Percentiles rank a stretch among this genome's conserved stretches.
Evolutionary conservation across 306 rosid genomes (phyloP).

Genomic region (Ormosia emarginata): DNA sequence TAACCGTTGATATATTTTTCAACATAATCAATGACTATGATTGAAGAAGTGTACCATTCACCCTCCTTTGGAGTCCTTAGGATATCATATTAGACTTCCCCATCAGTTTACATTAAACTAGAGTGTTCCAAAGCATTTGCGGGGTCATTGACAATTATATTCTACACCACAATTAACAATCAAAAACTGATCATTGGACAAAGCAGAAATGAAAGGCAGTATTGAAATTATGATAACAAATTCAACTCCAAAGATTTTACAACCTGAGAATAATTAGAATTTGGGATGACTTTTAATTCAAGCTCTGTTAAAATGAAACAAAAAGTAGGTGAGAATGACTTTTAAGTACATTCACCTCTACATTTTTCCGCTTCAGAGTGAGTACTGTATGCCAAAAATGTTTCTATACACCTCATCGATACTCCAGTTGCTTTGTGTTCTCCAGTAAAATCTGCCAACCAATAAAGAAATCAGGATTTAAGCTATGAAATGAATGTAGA

Average conservation of each 20-base stretch:
- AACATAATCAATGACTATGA: too few relatives aligned
- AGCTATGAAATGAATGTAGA: slow-evolving; percentile 13
- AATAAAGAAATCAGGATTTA: slow-evolving; percentile 1
- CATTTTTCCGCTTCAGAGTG: neutral
- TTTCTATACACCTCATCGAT: slow-evolving; percentile 47
- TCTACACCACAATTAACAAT: neutral
- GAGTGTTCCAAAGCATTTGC: neutral
- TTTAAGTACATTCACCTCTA: neutral
- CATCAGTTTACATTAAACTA: neutral
- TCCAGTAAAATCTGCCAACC: slow-evolving; percentile 61
- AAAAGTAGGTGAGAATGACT: neutral
- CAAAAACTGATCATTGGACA: neutral
- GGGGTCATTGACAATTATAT: neutral
- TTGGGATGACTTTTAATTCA: neutral
- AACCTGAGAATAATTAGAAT: neutral
- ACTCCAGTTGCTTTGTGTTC: slow-evolving; percentile 74
- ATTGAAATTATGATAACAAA: neutral
- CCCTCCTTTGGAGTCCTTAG: too few relatives aligned
- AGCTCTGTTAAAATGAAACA: neutral
- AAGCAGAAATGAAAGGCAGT: neutral
- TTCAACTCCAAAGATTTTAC: neutral
- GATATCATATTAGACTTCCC: too few relatives aligned
- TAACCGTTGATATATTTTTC: too few relatives aligned
- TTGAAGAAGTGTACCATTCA: too few relatives aligned
- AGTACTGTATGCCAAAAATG: neutral